Base-by-base conservation (phyloP, 352 stramenopile species). In the Phytophthora idaei region DNA sequence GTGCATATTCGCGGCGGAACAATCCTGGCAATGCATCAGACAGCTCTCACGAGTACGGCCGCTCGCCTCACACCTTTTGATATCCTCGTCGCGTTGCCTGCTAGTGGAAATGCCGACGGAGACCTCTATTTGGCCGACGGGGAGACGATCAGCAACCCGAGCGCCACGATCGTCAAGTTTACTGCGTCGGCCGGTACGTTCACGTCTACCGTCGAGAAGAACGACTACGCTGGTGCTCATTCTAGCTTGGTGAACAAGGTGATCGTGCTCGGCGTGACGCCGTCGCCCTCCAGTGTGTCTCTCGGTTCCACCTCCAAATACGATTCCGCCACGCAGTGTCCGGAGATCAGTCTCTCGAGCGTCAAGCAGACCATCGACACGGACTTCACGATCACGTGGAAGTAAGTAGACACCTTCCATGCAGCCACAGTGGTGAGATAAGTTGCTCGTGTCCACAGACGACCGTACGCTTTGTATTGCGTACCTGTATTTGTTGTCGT, bases 101-200 rank as follows among this genome's bases (percentile, higher is more conserved):
- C 27, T 1, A 64, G 28, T 27, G 56, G 59, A n/a, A 59, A 8
- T 9, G 67, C 80, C 4, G 75, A 21, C 4, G 76, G 80, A 37
- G 65, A 87, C n/a, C 57, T 90, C 12, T 90, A 83, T 48, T 41
- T 87, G 55, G 82, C 89, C 27, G 77, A 86, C 47, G 78, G 76
- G 17, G 82, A 85, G 32, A 70, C 81, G 11, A 63, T 89, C 15
- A 69, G 50, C 39, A 67, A 71, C 27, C 44, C 71, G 5, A 59
- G 41, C 25, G 67, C 68, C 1, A 81, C 74, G 15, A 71, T 83
- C 17, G 52, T 83, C 21, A 59, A 82, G 47, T 84, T 86, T 45
- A 47, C 42, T 5, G 64, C 62, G 44, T 61, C 76, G 54, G 25
- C 41, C 51, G 32, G 58, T 0, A 50, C 17, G 1, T 70, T 78